Base-by-base conservation (phyloP, 805 yeast species). In the Cyberlindnera maclurae region DNA sequence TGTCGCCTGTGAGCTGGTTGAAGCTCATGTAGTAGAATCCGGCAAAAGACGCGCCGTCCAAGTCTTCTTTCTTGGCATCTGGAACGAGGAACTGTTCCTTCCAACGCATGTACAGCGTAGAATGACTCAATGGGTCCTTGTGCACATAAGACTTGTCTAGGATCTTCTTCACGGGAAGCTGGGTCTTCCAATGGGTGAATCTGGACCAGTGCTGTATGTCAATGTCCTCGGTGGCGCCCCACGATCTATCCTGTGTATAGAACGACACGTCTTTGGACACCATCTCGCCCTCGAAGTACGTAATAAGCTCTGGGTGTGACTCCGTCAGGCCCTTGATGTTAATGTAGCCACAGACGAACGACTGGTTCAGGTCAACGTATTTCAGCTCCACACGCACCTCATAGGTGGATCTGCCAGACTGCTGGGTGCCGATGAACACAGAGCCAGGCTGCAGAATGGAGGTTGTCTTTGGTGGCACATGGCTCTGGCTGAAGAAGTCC, bases 11-110 rank as follows among this genome's bases (percentile, higher is more conserved):
- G 6, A 67, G 44, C 54, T 86, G 89, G 59, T 84, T 84, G 51
- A 88, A 79, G 31, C 87, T 85, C 22, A 88, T 75, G 57, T 88
- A 89, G 60, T 89, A 89, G 57, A 88, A 88, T 0, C 97, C 97
- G 31, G 88, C 96, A 59, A 81, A 89, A 3, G 95, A 82, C 0
- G 96, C 96, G 12, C 71, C 71, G 34, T 62, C 64, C 74, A 90
- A 46, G 64, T 66, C 41, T 73, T 51, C 58, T 11, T 53, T 30
- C 26, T 73, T 40, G 64, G 87, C 78, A 60, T 87, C 95, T 0
- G 95, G 95, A 8, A 84, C 79, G 43, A 89, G 62, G 54, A 87
- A 87, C 52, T 79, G 75, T 59, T 89, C 97, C 62, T 89, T 89
- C 97, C 97, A 89, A 49, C 96, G 71, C 96, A 89, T 89, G 57